These are phyloP conservation scores for Curvularia hawaiiensis DNA, from an alignment of 2,329 filamentous ascomycete genomes.

Conservation along the genomic window DNA sequence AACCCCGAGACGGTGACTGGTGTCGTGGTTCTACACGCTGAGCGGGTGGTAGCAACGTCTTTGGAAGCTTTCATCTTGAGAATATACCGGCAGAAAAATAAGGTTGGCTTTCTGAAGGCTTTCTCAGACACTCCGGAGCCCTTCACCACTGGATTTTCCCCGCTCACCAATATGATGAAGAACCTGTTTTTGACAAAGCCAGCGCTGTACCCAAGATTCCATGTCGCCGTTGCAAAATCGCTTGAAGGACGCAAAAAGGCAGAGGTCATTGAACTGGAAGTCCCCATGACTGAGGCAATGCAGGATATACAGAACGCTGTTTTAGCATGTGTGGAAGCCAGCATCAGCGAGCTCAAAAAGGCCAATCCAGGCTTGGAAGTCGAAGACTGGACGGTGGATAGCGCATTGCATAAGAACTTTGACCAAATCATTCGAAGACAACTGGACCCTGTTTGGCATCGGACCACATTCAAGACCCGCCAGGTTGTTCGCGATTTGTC, in stretches of 20 bases:
- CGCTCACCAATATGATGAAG: constrained; percentile 86
- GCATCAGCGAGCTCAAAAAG: constrained; percentile 92
- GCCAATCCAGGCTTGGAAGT: constrained; percentile 88
- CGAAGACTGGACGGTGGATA: constrained; percentile 96
- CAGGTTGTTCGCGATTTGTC: constrained; percentile 92
- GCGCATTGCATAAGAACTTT: constrained; percentile 89
- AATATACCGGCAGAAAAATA: constrained; percentile 94
- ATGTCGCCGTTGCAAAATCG: constrained; percentile 85
- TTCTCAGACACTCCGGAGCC: constrained; percentile 94
- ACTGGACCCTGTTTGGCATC: constrained; percentile 95
- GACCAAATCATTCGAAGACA: constrained; percentile 87
- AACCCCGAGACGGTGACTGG: constrained; percentile 86
- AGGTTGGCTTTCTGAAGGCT: constrained; percentile 89
- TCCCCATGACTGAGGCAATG: constrained; percentile 96
- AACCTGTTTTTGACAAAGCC: constrained; percentile 89
- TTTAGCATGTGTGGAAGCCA: constrained; percentile 94
- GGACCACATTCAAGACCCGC: constrained; percentile 91
- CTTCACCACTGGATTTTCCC: constrained; percentile 85
- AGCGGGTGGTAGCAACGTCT: constrained; percentile 82
- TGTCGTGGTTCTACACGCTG: constrained; percentile 84
- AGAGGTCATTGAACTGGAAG: constrained; percentile 95
- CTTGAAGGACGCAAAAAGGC: constrained; percentile 91
- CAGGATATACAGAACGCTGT: constrained; percentile 90
- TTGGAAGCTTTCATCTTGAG: constrained; percentile 93
- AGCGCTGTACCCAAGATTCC: constrained; percentile 91